phyloP scores from a whole-genome alignment of 2,329 filamentous ascomycete genomes.

The Exophiala sp. region DNA sequence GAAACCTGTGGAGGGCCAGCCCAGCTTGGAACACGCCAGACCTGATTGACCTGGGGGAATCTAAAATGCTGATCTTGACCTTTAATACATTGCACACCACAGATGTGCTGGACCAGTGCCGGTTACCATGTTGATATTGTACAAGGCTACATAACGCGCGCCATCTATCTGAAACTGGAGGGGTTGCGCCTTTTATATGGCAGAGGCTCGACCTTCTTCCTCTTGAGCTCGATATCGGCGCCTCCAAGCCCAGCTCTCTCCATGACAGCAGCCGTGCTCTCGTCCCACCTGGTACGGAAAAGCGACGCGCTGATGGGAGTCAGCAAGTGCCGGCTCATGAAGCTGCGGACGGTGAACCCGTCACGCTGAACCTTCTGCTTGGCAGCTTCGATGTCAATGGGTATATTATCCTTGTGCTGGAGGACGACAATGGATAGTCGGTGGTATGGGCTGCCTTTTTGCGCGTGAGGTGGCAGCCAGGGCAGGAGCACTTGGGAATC shows the following conservation, averaged over 20 bases:
- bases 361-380: slow-evolving; percentile 53
- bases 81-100: neutral
- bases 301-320: slow-evolving; percentile 74
- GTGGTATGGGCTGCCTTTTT: slow-evolving; percentile 89
- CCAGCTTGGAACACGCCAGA: slow-evolving; percentile 1
- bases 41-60: slow-evolving; percentile 1
- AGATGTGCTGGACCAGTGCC: neutral
- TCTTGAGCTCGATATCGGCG: slow-evolving; percentile 76
- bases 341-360: slow-evolving; percentile 67
- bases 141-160: slow-evolving; percentile 30
- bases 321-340: slow-evolving; percentile 63
- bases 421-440: slow-evolving; percentile 77
- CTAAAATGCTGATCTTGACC: neutral
- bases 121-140: slow-evolving; percentile 2
- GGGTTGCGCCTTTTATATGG: slow-evolving; percentile 58
- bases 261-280: slow-evolving; percentile 83
- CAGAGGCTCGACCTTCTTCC: slow-evolving; percentile 64
- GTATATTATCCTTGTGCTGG: slow-evolving; percentile 62
- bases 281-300: slow-evolving; percentile 88
- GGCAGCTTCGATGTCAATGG: slow-evolving; percentile 54
- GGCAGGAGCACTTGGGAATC: slow-evolving; percentile 64
- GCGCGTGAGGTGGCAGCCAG: slow-evolving; percentile 79
- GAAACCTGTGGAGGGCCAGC: neutral
- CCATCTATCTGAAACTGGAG: slow-evolving; percentile 39
- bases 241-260: slow-evolving; percentile 66